Evolutionary conservation across 2,329 filamentous ascomycete species (phyloP), one percentile per base, ranked within the genome.

Genomic region (Calonectria naviculata): DNA sequence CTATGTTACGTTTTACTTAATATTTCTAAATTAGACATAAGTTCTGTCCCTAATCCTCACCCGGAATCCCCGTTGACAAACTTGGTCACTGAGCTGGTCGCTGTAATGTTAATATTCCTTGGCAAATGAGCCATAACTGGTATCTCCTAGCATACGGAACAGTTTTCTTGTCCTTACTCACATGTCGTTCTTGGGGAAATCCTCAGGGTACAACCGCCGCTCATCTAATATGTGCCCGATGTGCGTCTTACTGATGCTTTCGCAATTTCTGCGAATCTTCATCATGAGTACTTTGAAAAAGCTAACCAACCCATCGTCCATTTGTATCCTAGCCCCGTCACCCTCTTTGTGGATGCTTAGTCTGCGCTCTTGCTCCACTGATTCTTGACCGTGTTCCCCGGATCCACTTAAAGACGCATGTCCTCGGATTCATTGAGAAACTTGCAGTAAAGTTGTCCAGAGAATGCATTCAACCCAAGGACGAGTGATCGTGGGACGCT

Each of bases 401-500:
- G 0, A 93, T 81, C 47, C 85, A 87, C 1, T 82, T 77, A 71
- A 90, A 92, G 0, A 4, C 44, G 44, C 24, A 87, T 77, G 1
- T 83, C 78, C 0, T 79, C 72, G 72, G 94, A 94, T 65, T 93
- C 87, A 0, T 82, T 68, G 46, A 85, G 89, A 0, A 84, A 86
- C 0, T 78, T 79, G 12, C 94, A 83, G 74, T 94, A 94, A 0
- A 94, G 84, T 66, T 93, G 91, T 0, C 93, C 93, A 0, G 93
- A 85, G 65, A 95, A 94, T 0, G 94, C 80, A 49, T 93, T 92
- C 0, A 94, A 84, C 68, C 89, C 84, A 0, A 84, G 81, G 0
- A 82, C 78, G 0, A 88, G 82, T 78, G 41, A 65, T 46, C 6
- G 81, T 73, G 4, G 81, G 72, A 58, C 9, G 0, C 8, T 17